Percentiles rank a stretch among this genome's conserved stretches.
These are phyloP conservation scores for Lactifluus volemus DNA, from an alignment of 768 basidiomycete species.

Conservation along the genomic window DNA sequence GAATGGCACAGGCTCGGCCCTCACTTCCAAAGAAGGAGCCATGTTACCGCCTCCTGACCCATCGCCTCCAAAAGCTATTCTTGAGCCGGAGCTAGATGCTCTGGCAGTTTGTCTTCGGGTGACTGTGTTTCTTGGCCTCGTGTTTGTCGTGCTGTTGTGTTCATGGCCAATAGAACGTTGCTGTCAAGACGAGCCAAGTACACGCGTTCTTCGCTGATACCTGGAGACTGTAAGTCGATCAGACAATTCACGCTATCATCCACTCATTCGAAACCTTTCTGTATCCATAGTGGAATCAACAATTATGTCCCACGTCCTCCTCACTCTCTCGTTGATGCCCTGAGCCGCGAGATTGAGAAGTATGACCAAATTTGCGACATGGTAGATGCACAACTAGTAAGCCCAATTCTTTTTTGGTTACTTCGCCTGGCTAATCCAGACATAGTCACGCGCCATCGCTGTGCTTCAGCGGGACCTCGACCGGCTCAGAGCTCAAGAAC, in stretches of 20 bases:
- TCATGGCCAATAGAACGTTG: neutral
- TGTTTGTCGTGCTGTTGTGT: neutral
- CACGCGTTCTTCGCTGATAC: conserved; percentile 62
- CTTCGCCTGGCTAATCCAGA: neutral
- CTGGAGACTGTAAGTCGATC: conserved; percentile 47
- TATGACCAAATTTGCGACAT: conserved; percentile 76
- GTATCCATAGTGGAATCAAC: conserved; percentile 41
- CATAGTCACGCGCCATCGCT: conserved; percentile 60
- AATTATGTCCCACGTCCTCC: conserved; percentile 55
- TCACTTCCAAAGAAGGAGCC: conserved; percentile 21
- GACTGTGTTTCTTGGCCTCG: conserved; percentile 7
- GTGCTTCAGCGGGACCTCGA: conserved; percentile 62
- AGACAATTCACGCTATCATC: neutral
- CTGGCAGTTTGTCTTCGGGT: conserved; percentile 53
- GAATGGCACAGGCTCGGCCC: neutral
- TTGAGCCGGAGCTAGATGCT: conserved; percentile 60
- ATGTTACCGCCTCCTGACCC: conserved; percentile 53
- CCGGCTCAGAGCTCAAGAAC: conserved; percentile 38
- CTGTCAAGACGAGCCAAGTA: conserved; percentile 55
- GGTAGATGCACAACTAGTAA: conserved; percentile 63
- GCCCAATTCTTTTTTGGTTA: conserved; percentile 21
- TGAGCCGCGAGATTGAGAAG: conserved; percentile 68
- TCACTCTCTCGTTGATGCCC: conserved; percentile 49
- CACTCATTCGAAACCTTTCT: neutral
- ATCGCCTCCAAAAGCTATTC: conserved; percentile 31